Base-by-base conservation (phyloP, 305 asterid genomes). In the Coffea humblotiana region DNA sequence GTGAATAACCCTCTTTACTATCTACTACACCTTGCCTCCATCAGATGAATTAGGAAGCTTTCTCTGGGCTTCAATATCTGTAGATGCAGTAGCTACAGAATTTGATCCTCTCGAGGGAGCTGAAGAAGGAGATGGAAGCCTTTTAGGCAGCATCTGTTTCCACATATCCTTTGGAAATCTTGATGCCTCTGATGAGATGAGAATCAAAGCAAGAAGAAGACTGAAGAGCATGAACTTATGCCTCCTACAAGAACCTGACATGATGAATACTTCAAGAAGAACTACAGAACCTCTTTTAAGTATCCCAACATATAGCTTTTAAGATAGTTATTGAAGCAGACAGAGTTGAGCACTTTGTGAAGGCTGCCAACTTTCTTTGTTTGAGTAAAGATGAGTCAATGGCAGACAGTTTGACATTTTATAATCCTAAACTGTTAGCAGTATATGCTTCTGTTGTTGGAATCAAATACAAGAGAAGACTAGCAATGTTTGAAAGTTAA, bases 71-170 rank as follows among this genome's bases (percentile, higher is more conserved):
- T 90, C 81, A 69, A 71, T 47, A 1, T 80, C 78, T 35, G 75
- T 82, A 11, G 83, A 82, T 45, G 91, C 80, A 5, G 84, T 81
- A 10, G 88, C 79, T 2, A 82, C 89, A 19, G 91, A 88, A 85
- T 94, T 90, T 4, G 97, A 88, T 23, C 98, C 97, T 77, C 83
- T 92, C 10, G 98, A 94, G 13, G 98, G 97, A 85, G 97, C 89
- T n/a, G 97, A 92, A 77, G 93, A 84, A 3, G 91, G 97, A 23
- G 88, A 83, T 6, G 97, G 97, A 43, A 91, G 91, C 91, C 90
- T 94, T 91, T 94, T 94, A 12, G 97, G 98, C 85, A 91, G 80
- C 98, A 94, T 94, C 82, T 94, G 98, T 64, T 88, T 93, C 94
- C 92, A 94, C 67, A 61, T 81, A 15, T 86, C 88, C 81, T 87